Percentiles rank a stretch among this genome's conserved stretches.
Conservation (phyloP, 306 rosid species). For the Neltuma alba region DNA sequence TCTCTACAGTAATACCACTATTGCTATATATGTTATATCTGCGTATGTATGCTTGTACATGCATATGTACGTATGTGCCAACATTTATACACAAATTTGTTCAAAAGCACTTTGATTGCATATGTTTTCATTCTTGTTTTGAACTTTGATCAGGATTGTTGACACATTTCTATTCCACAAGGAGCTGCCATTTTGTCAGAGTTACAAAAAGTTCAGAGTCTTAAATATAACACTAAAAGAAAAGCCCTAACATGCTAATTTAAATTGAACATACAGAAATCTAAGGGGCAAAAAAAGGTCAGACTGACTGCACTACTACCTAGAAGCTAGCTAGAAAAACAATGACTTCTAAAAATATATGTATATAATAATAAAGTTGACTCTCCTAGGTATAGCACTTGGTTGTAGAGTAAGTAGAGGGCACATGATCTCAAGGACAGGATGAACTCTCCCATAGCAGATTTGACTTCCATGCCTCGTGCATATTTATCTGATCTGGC, state of each 20-base stretch:
- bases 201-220: conserved; percentile 34
- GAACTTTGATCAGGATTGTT: conserved; percentile 17
- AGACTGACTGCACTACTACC: conserved; percentile 30
- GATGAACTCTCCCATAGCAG: conserved; percentile 74
- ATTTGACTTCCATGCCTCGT: conserved; percentile 76
- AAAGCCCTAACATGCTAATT: conserved; percentile 28
- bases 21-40: too few relatives aligned
- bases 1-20: too few relatives aligned
- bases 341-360: conserved; percentile 34
- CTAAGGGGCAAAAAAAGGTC: conserved; percentile 26
- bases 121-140: conserved; percentile 28
- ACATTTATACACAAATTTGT: too few relatives aligned
- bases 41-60: too few relatives aligned
- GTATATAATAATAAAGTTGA: conserved; percentile 11
- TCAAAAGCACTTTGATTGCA: background rate
- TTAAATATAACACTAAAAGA: background rate
- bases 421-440: conserved; percentile 65
- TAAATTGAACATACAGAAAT: conserved; percentile 29
- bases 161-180: conserved; percentile 41
- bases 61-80: too few relatives aligned
- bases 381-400: conserved; percentile 58
- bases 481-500: conserved; percentile 48
- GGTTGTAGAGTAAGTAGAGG: conserved; percentile 57
- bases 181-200: conserved; percentile 35
- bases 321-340: conserved; percentile 43